Evolutionary conservation across 805 yeast species (phyloP).

Genomic region (Starmerella bombi): DNA sequence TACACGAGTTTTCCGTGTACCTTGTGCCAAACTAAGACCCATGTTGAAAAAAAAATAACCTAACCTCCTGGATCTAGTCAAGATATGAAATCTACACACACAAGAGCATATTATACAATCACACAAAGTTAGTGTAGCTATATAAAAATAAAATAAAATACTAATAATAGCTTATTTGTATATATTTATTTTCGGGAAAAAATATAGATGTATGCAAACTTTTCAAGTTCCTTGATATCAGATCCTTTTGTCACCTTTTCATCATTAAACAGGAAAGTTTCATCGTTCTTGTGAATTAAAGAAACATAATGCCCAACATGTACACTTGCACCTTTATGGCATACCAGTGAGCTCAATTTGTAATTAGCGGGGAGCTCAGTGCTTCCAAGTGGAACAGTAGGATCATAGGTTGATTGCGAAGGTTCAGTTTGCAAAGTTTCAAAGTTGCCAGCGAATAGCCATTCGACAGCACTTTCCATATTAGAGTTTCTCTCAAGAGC

Average conservation of each 20-base stretch:
- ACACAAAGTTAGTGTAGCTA: too few species aligned
- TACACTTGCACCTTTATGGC: conserved; percentile 81
- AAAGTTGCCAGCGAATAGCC: conserved; percentile 68
- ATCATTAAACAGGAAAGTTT: conserved; percentile 77
- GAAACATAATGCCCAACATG: conserved; percentile 91
- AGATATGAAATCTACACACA: neutral
- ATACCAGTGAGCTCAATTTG: conserved; percentile 48
- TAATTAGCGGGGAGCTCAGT: conserved; percentile 31
- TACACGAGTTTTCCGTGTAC: conserved; percentile 66
- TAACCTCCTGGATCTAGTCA: neutral
- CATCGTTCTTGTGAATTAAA: conserved; percentile 39
- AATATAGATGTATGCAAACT: conserved; percentile 38
- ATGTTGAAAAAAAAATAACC: conserved; percentile 3
- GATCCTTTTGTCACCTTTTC: conserved; percentile 60
- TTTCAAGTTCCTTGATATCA: conserved; percentile 34
- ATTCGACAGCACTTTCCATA: conserved; percentile 69
- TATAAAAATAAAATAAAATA: neutral
- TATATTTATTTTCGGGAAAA: conserved; percentile 23
- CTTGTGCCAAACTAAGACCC: conserved; percentile 39
- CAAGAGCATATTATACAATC: too few species aligned
- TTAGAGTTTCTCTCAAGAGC: conserved; percentile 55
- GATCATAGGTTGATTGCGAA: neutral
- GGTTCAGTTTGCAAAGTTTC: conserved; percentile 50
- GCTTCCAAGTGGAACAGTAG: conserved; percentile 4
- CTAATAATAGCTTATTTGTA: neutral